phyloP scores from a whole-genome alignment of 2,329 filamentous ascomycete species.

The Penicillium griseofulvum region DNA sequence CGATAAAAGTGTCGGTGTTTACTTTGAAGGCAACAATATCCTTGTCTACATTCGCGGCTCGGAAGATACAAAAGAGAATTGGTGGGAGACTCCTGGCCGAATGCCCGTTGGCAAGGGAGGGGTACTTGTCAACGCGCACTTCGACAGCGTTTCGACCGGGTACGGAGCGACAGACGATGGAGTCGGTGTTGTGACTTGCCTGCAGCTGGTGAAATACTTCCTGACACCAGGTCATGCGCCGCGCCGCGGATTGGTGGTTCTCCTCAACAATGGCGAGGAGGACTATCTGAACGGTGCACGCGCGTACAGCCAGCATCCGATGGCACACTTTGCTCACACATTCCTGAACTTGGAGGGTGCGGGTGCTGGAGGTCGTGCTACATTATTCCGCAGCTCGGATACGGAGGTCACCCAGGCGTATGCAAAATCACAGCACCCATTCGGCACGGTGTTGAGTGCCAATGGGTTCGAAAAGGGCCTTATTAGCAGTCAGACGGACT shows the following conservation, averaged over 20 bases:
- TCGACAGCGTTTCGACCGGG: constrained; percentile 88
- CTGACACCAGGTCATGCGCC: constrained; percentile 69
- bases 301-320: constrained; percentile 78
- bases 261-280: constrained; percentile 96
- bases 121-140: constrained; percentile 91
- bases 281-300: constrained; percentile 85
- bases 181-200: constrained; percentile 78
- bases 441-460: constrained; percentile 75
- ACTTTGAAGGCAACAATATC: constrained; percentile 91
- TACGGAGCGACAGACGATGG: constrained; percentile 94
- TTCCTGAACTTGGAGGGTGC: constrained; percentile 96
- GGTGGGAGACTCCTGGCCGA: constrained; percentile 62
- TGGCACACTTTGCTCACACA: constrained; percentile 75
- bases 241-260: constrained; percentile 73
- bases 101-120: constrained; percentile 63
- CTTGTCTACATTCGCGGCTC: constrained; percentile 85
- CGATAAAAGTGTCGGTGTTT: constrained; percentile 56
- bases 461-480: constrained; percentile 80
- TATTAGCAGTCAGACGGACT: constrained; percentile 86
- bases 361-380: constrained; percentile 83
- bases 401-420: constrained; percentile 81
- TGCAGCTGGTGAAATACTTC: constrained; percentile 86
- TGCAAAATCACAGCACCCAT: constrained; percentile 67
- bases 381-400: constrained; percentile 84
- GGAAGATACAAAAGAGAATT: constrained; percentile 68